Evolutionary conservation across 2,329 filamentous ascomycete genomes (phyloP).

Genomic region (Kalmusia sp.): DNA sequence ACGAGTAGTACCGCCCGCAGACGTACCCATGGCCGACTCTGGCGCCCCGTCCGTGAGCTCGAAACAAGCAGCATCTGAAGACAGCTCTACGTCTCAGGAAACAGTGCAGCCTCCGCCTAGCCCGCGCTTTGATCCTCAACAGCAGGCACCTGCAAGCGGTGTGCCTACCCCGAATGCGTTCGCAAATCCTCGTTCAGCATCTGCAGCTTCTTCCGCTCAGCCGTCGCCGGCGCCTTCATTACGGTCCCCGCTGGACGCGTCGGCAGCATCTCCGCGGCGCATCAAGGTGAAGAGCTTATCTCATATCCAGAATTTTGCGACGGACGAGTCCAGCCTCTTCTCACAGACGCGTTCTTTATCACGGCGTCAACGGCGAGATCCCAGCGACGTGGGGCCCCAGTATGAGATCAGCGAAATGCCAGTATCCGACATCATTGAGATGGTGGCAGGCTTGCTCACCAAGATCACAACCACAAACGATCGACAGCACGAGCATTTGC

Average conservation of each 20-base stretch:
- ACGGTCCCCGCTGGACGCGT: constrained; percentile 37
- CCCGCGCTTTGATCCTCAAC: constrained; percentile 43
- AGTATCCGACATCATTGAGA: constrained; percentile 95
- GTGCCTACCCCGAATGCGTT: no score
- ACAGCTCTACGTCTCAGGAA: constrained; percentile 25
- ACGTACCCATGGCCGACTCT: constrained; percentile 50
- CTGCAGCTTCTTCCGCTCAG: constrained; percentile 33
- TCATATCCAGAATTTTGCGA: constrained; percentile 89
- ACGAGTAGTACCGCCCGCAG: constrained; percentile 32
- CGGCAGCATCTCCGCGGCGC: constrained; percentile 58
- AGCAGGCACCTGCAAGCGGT: constrained; percentile 38
- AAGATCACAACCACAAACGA: constrained; percentile 99
- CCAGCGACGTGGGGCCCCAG: constrained; percentile 62
- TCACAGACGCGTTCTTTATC: constrained; percentile 54
- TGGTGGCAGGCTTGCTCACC: constrained; percentile 94
- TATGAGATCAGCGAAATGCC: constrained; percentile 99
- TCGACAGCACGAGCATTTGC: constrained; percentile 87
- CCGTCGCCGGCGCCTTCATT: constrained; percentile 35
- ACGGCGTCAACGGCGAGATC: constrained; percentile 51
- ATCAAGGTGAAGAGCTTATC: constrained; percentile 88
- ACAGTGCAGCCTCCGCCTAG: constrained; percentile 38
- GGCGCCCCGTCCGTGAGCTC: constrained; percentile 39
- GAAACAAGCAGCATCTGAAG: constrained; percentile 31
- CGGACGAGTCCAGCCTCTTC: constrained; percentile 72
- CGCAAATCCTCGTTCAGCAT: constrained; percentile 29